Evolutionary conservation across 129 eudicot genomes (phyloP).

Genomic region (carrot (Daucus carota)): DNA sequence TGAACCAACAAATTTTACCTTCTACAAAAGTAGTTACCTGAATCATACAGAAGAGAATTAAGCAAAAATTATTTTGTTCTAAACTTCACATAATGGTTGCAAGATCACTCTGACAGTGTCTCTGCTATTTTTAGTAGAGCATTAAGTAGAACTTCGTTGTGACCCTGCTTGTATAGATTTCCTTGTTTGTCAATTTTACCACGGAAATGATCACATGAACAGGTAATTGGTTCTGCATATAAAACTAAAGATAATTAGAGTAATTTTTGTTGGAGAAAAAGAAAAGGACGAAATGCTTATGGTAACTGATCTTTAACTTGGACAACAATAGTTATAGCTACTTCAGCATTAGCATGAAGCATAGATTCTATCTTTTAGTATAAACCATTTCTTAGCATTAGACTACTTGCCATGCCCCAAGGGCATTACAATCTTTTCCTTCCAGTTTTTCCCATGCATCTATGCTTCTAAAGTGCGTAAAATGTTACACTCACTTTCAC

Average conservation of each 20-base stretch:
- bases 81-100: background rate
- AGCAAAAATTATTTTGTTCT: background rate
- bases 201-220: background rate
- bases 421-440: background rate
- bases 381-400: background rate
- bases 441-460: background rate
- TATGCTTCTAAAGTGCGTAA: background rate
- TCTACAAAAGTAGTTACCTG: background rate
- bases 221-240: background rate
- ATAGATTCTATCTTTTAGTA: background rate
- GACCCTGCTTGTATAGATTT: no score
- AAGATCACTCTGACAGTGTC: no score
- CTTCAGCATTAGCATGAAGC: background rate
- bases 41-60: background rate
- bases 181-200: no score
- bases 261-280: background rate
- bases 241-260: background rate
- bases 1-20: background rate
- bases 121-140: no score
- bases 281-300: background rate
- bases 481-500: background rate
- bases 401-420: background rate
- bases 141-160: no score
- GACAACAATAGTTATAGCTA: background rate
- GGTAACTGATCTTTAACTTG: background rate